These are phyloP conservation scores for Debaryomyces tyrocola DNA, from an alignment of 805 yeast species.

Conservation along the genomic window DNA sequence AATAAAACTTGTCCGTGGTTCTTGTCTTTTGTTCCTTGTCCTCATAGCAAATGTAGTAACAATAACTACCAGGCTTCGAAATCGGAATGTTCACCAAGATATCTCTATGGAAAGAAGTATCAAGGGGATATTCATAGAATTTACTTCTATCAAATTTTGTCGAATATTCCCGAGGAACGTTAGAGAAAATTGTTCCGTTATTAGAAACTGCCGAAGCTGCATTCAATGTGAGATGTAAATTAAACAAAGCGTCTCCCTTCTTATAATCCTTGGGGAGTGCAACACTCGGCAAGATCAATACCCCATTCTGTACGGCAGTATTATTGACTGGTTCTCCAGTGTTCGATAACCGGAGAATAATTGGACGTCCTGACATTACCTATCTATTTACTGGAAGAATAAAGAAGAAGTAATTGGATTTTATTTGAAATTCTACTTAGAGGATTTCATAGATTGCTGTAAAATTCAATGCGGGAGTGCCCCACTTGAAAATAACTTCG, in stretches of 20 bases:
- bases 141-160: slow-evolving; percentile 54
- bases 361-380: slow-evolving; percentile 15
- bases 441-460: background rate
- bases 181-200: slow-evolving; percentile 71
- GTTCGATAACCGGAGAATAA: slow-evolving; percentile 47
- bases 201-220: slow-evolving; percentile 76
- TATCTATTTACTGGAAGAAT: background rate
- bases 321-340: slow-evolving; percentile 47
- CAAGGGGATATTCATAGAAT: slow-evolving; percentile 52
- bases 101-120: slow-evolving; percentile 64
- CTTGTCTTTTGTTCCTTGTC: slow-evolving; percentile 17
- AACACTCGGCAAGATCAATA: slow-evolving; percentile 49
- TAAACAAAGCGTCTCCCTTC: slow-evolving; percentile 43
- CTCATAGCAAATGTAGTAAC: slow-evolving; percentile 66
- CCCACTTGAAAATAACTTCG: background rate
- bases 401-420: background rate
- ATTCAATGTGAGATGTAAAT: slow-evolving; percentile 60
- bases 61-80: slow-evolving; percentile 74
- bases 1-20: slow-evolving; percentile 63
- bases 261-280: slow-evolving; percentile 33
- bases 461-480: background rate
- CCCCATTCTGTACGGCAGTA: slow-evolving; percentile 43
- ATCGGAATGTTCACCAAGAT: slow-evolving; percentile 60
- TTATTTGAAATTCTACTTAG: background rate
- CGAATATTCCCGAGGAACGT: slow-evolving; percentile 53